Evolutionary conservation across 768 basidiomycete genomes (phyloP), one percentile per base, ranked within the genome.

Genomic region (Trametes maxima): DNA sequence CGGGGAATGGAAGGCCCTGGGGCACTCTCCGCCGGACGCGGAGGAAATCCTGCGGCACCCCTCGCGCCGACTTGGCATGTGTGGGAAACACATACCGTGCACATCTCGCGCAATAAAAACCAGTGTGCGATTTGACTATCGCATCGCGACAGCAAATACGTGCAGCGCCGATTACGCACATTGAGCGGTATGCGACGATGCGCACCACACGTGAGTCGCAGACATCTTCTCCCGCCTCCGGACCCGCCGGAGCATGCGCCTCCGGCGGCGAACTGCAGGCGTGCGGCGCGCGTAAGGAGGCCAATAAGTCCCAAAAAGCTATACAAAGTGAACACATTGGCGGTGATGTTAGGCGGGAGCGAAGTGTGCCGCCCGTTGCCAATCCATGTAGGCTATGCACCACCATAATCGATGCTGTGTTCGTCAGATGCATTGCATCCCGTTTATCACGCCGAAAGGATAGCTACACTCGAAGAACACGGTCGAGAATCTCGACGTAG

Each of bases 1-100:
- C 40, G n/a, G 42, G 39, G 39, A 58, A 58, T 58, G 57, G 57
- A 58, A 58, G 57, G 40, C n/a, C 39, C 40, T 42, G 36, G 21
- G 24, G 45, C 19, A 40, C 35, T 33, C n/a, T 58, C 57, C 57
- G 57, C 57, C 57, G 24, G 25, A 14, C 40, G 57, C 57, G 57
- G 57, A 58, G 48, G 28, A 28, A 22, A 40, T 44, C 16, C 47
- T 22, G 21, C 48, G 51, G 57, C 57, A 48, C 48, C 39, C 48
- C 3, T 13, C 12, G 24, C 11, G 28, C 39, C 57, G 49, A 50
- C 46, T 39, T 37, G 55, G 55, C 55, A 19, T 47, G 44, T 46
- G 55, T 56, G 55, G 45, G 55, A 56, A 56, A 19, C 36, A 22
- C 12, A 17, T n/a, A 37, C 36, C 5, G 28, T 16, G 28, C 1